phyloP scores from a whole-genome alignment of 208 protist genomes.

The Leptomonas pyrrhocoris region DNA sequence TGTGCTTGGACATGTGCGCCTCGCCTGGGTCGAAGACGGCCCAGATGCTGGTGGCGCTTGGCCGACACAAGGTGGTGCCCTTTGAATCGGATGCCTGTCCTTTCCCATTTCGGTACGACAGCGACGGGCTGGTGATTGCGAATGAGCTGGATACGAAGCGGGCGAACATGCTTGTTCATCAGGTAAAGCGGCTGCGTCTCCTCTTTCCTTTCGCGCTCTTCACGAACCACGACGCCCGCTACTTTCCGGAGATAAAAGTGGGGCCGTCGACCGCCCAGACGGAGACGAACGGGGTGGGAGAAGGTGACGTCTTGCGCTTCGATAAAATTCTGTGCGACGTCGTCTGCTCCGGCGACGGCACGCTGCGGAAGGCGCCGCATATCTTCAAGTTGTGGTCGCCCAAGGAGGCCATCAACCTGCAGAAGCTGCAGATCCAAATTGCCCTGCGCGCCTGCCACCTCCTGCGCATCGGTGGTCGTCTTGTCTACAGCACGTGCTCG shows the following conservation, averaged over 20 bases:
- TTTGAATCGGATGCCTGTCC: constrained; percentile 59
- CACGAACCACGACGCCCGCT: constrained; percentile 90
- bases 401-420: constrained; percentile 67
- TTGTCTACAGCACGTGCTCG: constrained; percentile 97
- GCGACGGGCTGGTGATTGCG: constrained; percentile 78
- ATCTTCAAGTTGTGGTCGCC: constrained; percentile 88
- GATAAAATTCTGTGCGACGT: constrained; percentile 95
- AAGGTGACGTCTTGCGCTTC: constrained; percentile 73
- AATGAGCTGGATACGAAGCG: constrained; percentile 89
- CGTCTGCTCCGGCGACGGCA: constrained; percentile 95
- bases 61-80: constrained; percentile 67
- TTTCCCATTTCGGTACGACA: constrained; percentile 81
- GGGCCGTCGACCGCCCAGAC: neutral
- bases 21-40: constrained; percentile 92
- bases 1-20: constrained; percentile 91
- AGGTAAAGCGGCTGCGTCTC: constrained; percentile 81
- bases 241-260: constrained; percentile 72
- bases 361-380: constrained; percentile 84
- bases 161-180: constrained; percentile 88
- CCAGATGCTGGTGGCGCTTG: constrained; percentile 85
- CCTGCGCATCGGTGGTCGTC: constrained; percentile 73
- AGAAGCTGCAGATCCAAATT: constrained; percentile 90
- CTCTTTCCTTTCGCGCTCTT: constrained; percentile 91
- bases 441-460: constrained; percentile 79
- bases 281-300: neutral